phyloP scores from a whole-genome alignment of 257 asterid species.

The Gentiana dahurica region DNA sequence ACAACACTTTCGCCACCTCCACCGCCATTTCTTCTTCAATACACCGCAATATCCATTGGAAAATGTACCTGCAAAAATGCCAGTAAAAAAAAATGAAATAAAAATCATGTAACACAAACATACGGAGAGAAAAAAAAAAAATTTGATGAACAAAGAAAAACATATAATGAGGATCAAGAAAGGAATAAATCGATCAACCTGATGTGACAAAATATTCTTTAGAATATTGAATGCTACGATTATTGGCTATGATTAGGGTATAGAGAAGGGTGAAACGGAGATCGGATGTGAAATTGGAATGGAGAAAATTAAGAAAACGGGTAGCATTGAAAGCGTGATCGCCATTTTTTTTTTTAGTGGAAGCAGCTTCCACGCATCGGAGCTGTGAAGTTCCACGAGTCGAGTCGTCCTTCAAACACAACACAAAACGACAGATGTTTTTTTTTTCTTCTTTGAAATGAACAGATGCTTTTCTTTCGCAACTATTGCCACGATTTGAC shows the following conservation, averaged over 20 bases:
- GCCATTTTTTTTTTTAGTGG: slow-evolving; percentile 37
- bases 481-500: slow-evolving; percentile 6
- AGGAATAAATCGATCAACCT: slow-evolving; percentile 3
- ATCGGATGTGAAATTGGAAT: background rate
- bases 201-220: slow-evolving; percentile 4
- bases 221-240: background rate
- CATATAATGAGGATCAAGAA: background rate
- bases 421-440: slow-evolving; percentile 1
- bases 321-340: slow-evolving; percentile 24
- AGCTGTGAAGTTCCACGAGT: slow-evolving; percentile 42
- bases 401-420: slow-evolving; percentile 2
- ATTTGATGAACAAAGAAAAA: background rate
- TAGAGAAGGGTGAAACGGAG: slow-evolving; percentile 10
- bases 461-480: background rate
- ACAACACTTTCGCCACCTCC: slow-evolving; percentile 61
- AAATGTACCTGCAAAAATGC: slow-evolving; percentile 5
- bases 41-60: background rate
- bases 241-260: slow-evolving; percentile 8
- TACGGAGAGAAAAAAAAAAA: background rate
- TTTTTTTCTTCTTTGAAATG: background rate
- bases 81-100: background rate
- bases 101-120: background rate
- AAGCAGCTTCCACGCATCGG: slow-evolving; percentile 56
- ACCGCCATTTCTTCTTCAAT: slow-evolving; percentile 43
- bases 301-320: background rate